Conservation (phyloP, 306 rosid genomes). For the Quercus glauca region DNA sequence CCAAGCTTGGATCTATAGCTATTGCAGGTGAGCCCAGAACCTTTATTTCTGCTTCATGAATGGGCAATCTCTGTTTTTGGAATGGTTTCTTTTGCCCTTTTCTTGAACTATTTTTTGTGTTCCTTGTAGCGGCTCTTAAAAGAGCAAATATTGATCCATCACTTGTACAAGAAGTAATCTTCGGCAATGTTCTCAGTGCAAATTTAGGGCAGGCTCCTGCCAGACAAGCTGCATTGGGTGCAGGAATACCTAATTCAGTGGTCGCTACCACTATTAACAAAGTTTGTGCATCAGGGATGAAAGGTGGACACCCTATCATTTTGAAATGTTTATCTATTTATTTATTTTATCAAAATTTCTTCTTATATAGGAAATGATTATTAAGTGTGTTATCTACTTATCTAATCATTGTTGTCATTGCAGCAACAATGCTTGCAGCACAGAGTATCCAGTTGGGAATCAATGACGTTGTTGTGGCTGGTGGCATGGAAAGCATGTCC, state of each 20-base stretch:
- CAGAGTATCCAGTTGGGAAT: constrained; percentile 95
- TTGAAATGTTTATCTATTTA: background rate
- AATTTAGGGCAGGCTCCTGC: constrained; percentile 99
- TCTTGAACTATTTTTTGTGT: background rate
- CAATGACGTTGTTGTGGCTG: constrained; percentile 93
- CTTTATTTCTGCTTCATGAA: constrained; percentile 2
- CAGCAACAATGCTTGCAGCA: constrained; percentile 97
- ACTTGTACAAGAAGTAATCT: constrained; percentile 85
- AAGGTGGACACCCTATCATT: constrained; percentile 46
- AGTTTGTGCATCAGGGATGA: constrained; percentile 99
- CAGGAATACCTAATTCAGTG: constrained; percentile 86
- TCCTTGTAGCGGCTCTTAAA: constrained; percentile 78
- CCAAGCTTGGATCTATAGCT: constrained; percentile 88
- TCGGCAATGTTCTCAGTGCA: constrained; percentile 96
- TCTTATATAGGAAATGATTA: background rate
- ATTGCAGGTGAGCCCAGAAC: constrained; percentile 60
- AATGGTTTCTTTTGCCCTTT: background rate
- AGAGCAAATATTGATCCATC: constrained; percentile 88
- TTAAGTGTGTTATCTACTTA: background rate
- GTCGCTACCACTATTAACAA: constrained; percentile 86
- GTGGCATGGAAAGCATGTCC: constrained; percentile 99
- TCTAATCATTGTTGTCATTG: constrained; percentile 21
- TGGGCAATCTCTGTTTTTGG: background rate
- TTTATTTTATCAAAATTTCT: background rate
- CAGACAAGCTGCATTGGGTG: constrained; percentile 96